phyloP scores from a whole-genome alignment of 345 rosid species.

The Anacardium occidentale region DNA sequence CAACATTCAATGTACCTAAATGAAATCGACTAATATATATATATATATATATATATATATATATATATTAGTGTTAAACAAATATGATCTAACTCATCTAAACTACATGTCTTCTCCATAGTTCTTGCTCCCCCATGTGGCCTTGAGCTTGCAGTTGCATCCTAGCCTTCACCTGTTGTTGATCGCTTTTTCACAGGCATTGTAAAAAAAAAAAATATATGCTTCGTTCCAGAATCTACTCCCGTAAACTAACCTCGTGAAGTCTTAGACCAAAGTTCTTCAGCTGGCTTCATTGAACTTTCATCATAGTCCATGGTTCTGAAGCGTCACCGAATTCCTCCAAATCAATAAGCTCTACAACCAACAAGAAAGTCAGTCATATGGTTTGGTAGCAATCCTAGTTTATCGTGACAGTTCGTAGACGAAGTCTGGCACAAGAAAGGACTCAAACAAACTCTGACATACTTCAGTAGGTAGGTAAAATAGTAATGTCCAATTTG shows the following conservation, averaged over 20 bases:
- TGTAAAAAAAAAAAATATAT: slow-evolving; percentile 56
- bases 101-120: slow-evolving; percentile 24
- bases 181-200: slow-evolving; percentile 53
- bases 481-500: neutral
- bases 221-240: slow-evolving; percentile 55
- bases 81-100: slow-evolving; percentile 55
- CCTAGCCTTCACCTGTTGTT: slow-evolving; percentile 36
- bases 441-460: neutral
- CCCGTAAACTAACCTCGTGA: slow-evolving; percentile 42
- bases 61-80: too few species aligned
- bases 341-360: slow-evolving; percentile 63
- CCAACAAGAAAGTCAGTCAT: slow-evolving; percentile 19
- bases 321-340: slow-evolving; percentile 63
- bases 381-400: neutral
- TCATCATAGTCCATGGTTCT: slow-evolving; percentile 35
- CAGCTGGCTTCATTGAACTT: slow-evolving; percentile 43
- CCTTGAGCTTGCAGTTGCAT: too few species aligned
- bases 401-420: neutral
- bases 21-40: too few species aligned
- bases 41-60: too few species aligned
- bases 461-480: neutral
- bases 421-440: neutral
- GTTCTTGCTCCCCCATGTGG: slow-evolving; percentile 8
- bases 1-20: too few species aligned
- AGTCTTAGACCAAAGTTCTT: slow-evolving; percentile 52